Base-by-base conservation (phyloP, 306 rosid species). In the Rosa chinensis region DNA sequence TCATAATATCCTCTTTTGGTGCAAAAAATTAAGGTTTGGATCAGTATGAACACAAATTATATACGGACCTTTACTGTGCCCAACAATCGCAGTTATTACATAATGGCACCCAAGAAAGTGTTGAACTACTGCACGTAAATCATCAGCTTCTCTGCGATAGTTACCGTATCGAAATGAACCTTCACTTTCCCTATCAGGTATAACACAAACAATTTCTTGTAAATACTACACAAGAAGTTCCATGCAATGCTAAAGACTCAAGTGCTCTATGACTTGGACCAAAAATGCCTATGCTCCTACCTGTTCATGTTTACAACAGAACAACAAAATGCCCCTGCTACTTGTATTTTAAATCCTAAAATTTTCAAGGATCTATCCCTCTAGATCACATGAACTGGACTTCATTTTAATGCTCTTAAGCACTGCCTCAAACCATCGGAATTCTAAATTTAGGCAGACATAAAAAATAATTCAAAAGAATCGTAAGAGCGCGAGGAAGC, bases 61-160 rank as follows among this genome's bases (percentile, higher is more conserved):
- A 72, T 47, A 77, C 80, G 81, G 75, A 94, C 97, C 99, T 91
- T 92, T 92, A 79, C 99, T 91, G 86, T 94, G 97, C 70, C 97
- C 97, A 84, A 91, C 79, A 75, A 94, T 87, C 69, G 99, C 88
- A n/a, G 68, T 63, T 76, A 88, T 79, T 50, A 70, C 66, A 67
- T 62, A 87, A 71, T 90, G 83, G 82, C 84, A 77, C 79, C 81
- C 77, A 0, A 70, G 89, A 84, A 92, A 94, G 84, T 91, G 83
- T 81, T 86, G 89, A 44, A 91, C 87, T 43, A 89, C 92, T 63
- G 92, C 87, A 35, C 87, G 86, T 78, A 92, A 78, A 79, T 94
- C 99, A 71, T 88, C 95, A 68, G 90, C 89, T 83, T 92, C 97
- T 83, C 97, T 89, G 66, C 89, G 74, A 78, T 92, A 92, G 86